Evolutionary conservation across 2,329 filamentous ascomycete species (phyloP), one percentile per base, ranked within the genome.

Genomic region (Ceratocystiopsis minuta): DNA sequence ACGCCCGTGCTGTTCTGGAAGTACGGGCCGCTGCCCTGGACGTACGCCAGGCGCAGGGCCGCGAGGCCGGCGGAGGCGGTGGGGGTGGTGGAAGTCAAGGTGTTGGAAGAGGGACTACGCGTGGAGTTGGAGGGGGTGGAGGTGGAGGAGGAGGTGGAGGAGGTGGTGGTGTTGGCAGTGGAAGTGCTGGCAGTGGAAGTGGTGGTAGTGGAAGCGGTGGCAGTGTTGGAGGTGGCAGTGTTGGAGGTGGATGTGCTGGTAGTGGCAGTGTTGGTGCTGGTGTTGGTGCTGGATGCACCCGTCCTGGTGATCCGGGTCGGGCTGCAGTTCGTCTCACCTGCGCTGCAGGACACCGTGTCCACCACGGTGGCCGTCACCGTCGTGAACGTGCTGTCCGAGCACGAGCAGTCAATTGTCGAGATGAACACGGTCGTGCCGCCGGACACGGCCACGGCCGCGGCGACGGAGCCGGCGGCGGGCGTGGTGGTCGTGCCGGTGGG

Each of bases 331-430:
- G 31, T 37, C 48, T 49, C 46, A 46, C 48, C 48, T 49, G 40
- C 16, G 16, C 36, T 42, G 44, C 48, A 46, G 18, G 40, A 24
- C 16, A 42, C 40, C 11, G 47, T 45, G 37, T 46, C 42, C 38
- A 40, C 28, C 28, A 43, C 45, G 16, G 38, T 39, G 15, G 43
- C 39, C 13, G 41, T 40, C 17, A 39, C 34, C 2, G 38, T 36
- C 10, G 44, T 33, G 24, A 34, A 36, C 34, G 36, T 7, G 28
- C 17, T 14, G 31, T 46, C 41, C 3, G 38, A 40, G 42, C 47
- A 47, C 45, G 34, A 41, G 43, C 44, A 50, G 33, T 48, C 46
- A 15, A 50, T 12, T 3, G 38, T 45, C 32, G 48, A 48, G 34
- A 48, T 40, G 16, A 49, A 49, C 4, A 49, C 46, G 16, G 16